Base-by-base conservation (phyloP, 306 rosid genomes). In the Crataegus laevigata region DNA sequence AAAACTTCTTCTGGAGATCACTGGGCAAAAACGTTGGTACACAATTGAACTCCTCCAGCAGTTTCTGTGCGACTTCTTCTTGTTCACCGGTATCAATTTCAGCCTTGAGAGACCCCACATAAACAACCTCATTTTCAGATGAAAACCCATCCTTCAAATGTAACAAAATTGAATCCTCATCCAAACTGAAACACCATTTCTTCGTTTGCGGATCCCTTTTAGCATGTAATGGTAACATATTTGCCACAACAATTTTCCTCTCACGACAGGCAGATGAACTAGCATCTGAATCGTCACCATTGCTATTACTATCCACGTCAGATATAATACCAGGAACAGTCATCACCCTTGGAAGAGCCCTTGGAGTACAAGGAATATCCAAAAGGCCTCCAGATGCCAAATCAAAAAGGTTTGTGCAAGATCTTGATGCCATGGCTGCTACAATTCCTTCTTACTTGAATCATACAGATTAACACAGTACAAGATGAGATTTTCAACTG, bases 31-130 rank as follows among this genome's bases (percentile, higher is more conserved):
- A 93, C 28, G 96, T 93, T 58, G 96, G 93, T 43, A 93, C 89
- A 42, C 96, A 90, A 45, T 90, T 90, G 24, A 86, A 91, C 29
- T 86, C 87, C 72, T 87, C 91, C 59, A 93, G 78, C 80, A 93
- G 79, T 55, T 63, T 87, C 81, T 91, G 90, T 55, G 96, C 91
- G 74, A 93, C 91, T 70, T 87, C 96, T 5, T 91, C 96, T 81
- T 93, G 98, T 73, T 91, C 93, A 59, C 79, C 42, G 25, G 77
- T 59, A 77, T 89, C 94, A 73, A 93, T 81, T 74, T 93, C 93
- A 67, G 61, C 90, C 82, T 89, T 89, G 77, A 91, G 96, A 29
- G 89, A 91, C 38, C 98, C 96, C 81, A 93, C 92, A 82, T 91
- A 89, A 40, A 93, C 78, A 26, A 93, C 96, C 75, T 86, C 93